Evolutionary conservation across 768 basidiomycete species (phyloP), one percentile per base, ranked within the genome.

Genomic region (Xerocomellus chrysenteron): DNA sequence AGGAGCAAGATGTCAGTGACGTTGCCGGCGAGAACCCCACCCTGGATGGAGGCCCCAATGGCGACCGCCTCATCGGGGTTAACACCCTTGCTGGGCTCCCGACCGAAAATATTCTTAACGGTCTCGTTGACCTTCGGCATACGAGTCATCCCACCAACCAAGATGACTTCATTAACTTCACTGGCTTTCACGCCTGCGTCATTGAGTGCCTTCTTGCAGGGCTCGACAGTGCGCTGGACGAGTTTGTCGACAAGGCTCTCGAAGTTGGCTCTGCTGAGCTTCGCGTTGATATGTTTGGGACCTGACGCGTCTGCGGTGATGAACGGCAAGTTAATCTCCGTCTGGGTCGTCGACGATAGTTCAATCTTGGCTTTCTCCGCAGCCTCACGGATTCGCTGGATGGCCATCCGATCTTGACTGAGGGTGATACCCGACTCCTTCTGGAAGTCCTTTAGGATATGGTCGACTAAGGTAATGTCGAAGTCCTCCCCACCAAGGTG

Each of bases 321-420:
- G 83, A 98, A 99, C 3, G 97, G 97, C 63, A 98, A 73, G 75
- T 97, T 98, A 77, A 98, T 85, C 73, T 99, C 97, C 32, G 97
- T 99, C 72, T 98, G 92, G 0, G 90, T 80, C 2, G 95, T 92
- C 12, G 92, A 94, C 12, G 94, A 98, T 26, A 99, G 79, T 71
- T 98, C 96, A 49, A 97, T 95, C 85, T 99, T 99, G 62, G 97
- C 97, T 80, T 98, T 98, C 82, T 99, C 97, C 13, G 96, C 94
- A 19, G 97, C 97, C 74, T 99, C 97, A 65, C 97, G 94, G 60
- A 99, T 93, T 75, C 97, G 94, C 74, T 98, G 97, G 64, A 99
- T 92, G 8, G 97, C 95, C 90, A 98, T 97, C 48, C 88, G 82
- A 73, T 99, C 97, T 63, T 82, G 78, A 63, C 78, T 79, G 43